Evolutionary conservation across 345 rosid species (phyloP), one percentile per base, ranked within the genome.

Genomic region (Camelina laxa): DNA sequence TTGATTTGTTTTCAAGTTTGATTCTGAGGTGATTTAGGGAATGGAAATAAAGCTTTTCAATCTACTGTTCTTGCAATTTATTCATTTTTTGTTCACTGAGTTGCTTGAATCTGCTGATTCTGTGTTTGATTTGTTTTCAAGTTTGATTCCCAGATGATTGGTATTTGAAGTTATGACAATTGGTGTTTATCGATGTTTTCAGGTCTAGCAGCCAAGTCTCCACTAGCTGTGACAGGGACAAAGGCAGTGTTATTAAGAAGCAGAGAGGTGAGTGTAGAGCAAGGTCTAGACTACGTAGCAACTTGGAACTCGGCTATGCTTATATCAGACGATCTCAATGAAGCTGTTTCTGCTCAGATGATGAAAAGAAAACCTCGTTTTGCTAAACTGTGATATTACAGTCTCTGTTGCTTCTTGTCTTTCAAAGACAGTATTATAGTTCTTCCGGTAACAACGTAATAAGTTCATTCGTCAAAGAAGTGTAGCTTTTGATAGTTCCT

Each of bases 271-370:
- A 91, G 55, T 30, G 4, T 90, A 41, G 97, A 87, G 7, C 96
- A 94, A 82, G 97, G 96, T 1, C 78, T 91, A 82, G 97, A 94
- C 75, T 90, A 90, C 17, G 88, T 88, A 1, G 93, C 97, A 0
- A 88, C 93, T 63, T 91, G 97, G 96, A 94, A 91, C 80, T 85
- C 96, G 1, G 84, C 85, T 4, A 84, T 90, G 96, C 88, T 91
- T 47, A 24, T 87, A 44, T 91, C 96, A 0, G 73, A 84, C 19
- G 97, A 94, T 80, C 80, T 88, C 15, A 79, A 16, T 3, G 91
- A 94, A 70, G 96, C 95, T 1, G 41, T 87, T 7, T 79, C 84
- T 7, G 89, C 98, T 2, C 78, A 75, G 11, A 7, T 42, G 44
- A 83, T 82, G 75, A 94, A 88, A 78, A 67, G 83, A 64, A 83